Evolutionary conservation across 2,329 filamentous ascomycete species (phyloP), one percentile per base, ranked within the genome.

Genomic region (Emergomyces orientalis): DNA sequence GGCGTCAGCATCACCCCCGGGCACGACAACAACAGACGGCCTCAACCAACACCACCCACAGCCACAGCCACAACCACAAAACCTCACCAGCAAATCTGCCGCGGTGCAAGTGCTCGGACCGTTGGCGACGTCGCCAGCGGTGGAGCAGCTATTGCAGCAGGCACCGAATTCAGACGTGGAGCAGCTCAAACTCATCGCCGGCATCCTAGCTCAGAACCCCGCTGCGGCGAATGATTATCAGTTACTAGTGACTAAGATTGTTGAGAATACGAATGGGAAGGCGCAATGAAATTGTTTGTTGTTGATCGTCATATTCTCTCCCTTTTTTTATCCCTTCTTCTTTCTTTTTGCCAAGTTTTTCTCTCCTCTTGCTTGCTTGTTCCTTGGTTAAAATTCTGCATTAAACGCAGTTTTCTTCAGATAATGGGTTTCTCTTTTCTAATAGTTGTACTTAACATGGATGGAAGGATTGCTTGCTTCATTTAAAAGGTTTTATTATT

Each of bases 101-200:
- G 88, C 88, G 0, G 76, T 80, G 1, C 82, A 87, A 63, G 82
- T 90, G 1, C 79, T 91, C 0, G 88, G 88, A 0, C 74, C 80
- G 0, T 79, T 88, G 54, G 82, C 87, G 14, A 79, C 78, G 27
- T 83, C 84, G 19, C 84, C 87, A 0, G 88, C 87, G 0, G 85
- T 90, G 9, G 80, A 84, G 30, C 88, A 91, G 68, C 77, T 92
- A 4, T 78, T 91, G 54, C 84, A 86, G 5, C 86, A 89, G 66
- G 87, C 87, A 0, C 84, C 82, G 25, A 82, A 83, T 59, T 90
- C 89, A 80, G 81, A 86, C 55, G 80, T 84, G n/a, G 78, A 83
- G 19, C 89, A 95, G 71, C 88, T 94, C 83, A 80, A 84, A 62
- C 84, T 94, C 34, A 84, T 97, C 65, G 81, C 83, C 60, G 81